Evolutionary conservation across 208 protist genomes (phyloP), one percentile per base, ranked within the genome.

Genomic region (Trypanosoma cruzi): DNA sequence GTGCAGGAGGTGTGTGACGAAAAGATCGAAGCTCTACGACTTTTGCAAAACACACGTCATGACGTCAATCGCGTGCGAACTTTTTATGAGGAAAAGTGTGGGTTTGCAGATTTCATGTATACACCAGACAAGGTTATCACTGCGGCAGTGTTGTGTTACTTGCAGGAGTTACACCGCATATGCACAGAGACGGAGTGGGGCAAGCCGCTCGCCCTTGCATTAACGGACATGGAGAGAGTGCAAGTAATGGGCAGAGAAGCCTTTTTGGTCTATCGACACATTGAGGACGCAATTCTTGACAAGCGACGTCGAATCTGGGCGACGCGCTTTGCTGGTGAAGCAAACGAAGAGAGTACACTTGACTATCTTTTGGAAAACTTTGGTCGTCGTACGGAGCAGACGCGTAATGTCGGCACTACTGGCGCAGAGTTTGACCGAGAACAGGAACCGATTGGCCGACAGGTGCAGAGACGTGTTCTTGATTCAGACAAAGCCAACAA

Each of bases 301-400:
- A 92, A 86, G 69, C 85, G 83, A 73, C 83, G 92, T 10, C 81
- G 89, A 1, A 64, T 82, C 61, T 97, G 92, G 92, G 81, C 89
- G 16, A 69, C 81, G 16, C 82, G 92, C 42, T 97, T 97, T 53
- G 83, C 89, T 11, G 89, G 88, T 5, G 84, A 93, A 69, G 80
- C 86, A 24, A 84, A 94, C 52, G 92, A 97, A 73, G 92, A 97
- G 74, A 77, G 68, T 24, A 94, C 89, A 36, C 75, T 97, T 0
- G 92, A 97, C 71, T 97, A 94, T 77, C 62, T 97, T 54, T 78
- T 97, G 4, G 88, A 97, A 65, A 95, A 97, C 84, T 94, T 97
- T 75, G 86, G 89, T 18, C 83, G 87, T 3, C 89, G 92, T 53
- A 71, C 85, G 1, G 86, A 92, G 48, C 79, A 82, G 20, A 77